These are phyloP conservation scores for Xylariaceae sp. DNA, from an alignment of 2,329 filamentous ascomycete genomes.

Conservation along the genomic window DNA sequence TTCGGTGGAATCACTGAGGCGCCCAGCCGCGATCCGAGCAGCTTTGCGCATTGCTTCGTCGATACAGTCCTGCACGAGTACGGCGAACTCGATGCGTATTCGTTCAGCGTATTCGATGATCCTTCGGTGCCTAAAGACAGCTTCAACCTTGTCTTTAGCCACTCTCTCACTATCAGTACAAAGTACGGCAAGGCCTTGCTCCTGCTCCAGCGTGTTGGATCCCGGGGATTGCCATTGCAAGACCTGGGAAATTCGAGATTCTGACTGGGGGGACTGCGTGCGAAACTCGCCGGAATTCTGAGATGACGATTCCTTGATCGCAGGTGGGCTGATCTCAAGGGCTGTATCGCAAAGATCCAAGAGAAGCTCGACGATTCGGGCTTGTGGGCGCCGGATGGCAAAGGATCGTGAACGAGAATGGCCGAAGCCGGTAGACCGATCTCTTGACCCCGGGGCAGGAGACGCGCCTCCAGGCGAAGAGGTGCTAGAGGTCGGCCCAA, in stretches of 20 bases:
- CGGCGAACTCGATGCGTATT: constrained; percentile 88
- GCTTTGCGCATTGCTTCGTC: constrained; percentile 88
- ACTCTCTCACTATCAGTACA: constrained; percentile 85
- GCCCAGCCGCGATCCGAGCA: constrained; percentile 78
- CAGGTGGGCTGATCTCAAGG: constrained; percentile 88
- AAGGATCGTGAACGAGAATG: constrained; percentile 83
- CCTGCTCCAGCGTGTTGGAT: constrained; percentile 85
- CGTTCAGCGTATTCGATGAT: constrained; percentile 96
- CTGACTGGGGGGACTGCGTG: constrained; percentile 92
- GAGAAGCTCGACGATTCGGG: constrained; percentile 89
- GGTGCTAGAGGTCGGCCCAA: constrained; percentile 69
- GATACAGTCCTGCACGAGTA: constrained; percentile 93
- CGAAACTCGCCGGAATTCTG: constrained; percentile 72
- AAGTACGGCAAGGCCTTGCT: constrained; percentile 82
- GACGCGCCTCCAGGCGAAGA: constrained; percentile 70
- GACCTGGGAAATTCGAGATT: constrained; percentile 90
- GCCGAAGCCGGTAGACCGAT: constrained; percentile 71
- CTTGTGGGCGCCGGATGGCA: constrained; percentile 81
- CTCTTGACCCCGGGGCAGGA: constrained; percentile 65
- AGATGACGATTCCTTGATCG: constrained; percentile 77
- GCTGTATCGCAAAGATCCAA: constrained; percentile 95
- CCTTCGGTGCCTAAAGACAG: constrained; percentile 82
- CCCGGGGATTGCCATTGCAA: constrained; percentile 95
- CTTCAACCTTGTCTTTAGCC: constrained; percentile 85
- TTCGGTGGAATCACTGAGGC: constrained; percentile 72